Conservation (phyloP, 2,329 filamentous ascomycete species). For the Colletotrichum brevisporum region DNA sequence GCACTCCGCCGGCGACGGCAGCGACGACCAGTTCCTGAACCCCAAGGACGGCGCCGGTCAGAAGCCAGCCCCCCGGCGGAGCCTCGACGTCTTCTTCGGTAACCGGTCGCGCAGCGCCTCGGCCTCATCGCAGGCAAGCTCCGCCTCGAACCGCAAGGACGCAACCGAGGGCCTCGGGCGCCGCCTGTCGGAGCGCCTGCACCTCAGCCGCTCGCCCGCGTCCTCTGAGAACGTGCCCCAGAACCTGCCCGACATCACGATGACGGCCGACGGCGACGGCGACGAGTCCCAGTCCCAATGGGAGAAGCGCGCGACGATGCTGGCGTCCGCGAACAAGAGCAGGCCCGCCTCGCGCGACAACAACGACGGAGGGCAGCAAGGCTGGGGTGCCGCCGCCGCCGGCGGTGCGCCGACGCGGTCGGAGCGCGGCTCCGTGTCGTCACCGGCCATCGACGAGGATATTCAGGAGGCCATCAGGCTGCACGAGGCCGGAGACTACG, state of each 20-base stretch:
- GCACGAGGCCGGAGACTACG: constrained; percentile 87
- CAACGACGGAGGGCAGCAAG: constrained; percentile 2
- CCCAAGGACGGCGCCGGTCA: constrained; percentile 46
- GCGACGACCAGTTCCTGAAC: constrained; percentile 45
- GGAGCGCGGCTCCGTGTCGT: constrained; percentile 55
- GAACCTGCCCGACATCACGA: constrained; percentile 82
- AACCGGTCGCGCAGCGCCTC: constrained; percentile 65
- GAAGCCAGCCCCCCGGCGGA: constrained; percentile 53
- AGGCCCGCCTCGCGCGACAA: constrained; percentile 56
- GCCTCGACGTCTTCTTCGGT: constrained; percentile 61
- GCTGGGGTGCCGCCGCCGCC: constrained; percentile 33
- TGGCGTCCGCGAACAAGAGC: constrained; percentile 76
- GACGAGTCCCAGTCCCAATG: constrained; percentile 82
- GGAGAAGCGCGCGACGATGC: constrained; percentile 93
- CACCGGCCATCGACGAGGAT: constrained; percentile 72
- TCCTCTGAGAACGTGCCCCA: constrained; percentile 82
- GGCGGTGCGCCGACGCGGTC: background rate
- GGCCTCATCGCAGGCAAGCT: constrained; percentile 57
- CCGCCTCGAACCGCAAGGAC: constrained; percentile 52
- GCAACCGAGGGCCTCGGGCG: constrained; percentile 32
- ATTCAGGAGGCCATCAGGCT: constrained; percentile 97
- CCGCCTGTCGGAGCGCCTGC: constrained; percentile 80
- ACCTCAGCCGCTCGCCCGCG: constrained; percentile 70
- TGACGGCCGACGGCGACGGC: constrained; percentile 62
- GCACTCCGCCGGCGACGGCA: constrained; percentile 41